Evolutionary conservation across 2,329 filamentous ascomycete species (phyloP), one percentile per base, ranked within the genome.

Genomic region (Hypomyces perniciosus): DNA sequence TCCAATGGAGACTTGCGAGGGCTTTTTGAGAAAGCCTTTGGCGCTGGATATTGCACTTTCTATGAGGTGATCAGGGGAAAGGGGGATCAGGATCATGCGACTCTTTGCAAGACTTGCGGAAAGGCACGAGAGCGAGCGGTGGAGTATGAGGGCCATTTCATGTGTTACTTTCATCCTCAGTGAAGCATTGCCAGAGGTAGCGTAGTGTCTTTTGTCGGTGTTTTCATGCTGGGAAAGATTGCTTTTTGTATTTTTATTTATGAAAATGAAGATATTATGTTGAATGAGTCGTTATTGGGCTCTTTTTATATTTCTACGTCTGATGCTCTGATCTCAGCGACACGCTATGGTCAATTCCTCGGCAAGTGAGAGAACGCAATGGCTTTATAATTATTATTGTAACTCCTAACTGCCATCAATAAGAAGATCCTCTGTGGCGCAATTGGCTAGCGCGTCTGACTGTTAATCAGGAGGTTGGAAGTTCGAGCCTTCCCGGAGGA

Each of bases 21-120:
- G 89, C 0, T 95, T 95, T 64, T 69, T 93, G 69, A 77, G 88
- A 61, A 95, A 95, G 73, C 89, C 89, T 0, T 56, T 92, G 38
- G 84, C 74, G 2, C 68, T 90, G 64, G 70, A 83, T 46, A 61
- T 68, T 46, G 61, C 59, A 0, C 39, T 68, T 31, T 61, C 56
- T 38, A 61, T 55, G 44, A 63, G 65, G 26, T 60, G 37, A 52
- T 41, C 8, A 35, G 33, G 2, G 33, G 2, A 8, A 8, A 35
- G 12, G 33, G 4, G 33, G 8, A 8, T 35, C 8, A 35, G 33
- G 33, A 12, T 8, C 33, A 35, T 35, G 33, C 20, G 20, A 20
- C 20, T 20, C 20, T 20, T 20, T 20, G 20, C 20, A 20, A 20
- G 20, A 20, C 20, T 20, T 20, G 20, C 20, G 20, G 20, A 20